phyloP scores from a whole-genome alignment of 306 rosid genomes.

The Ammopiptanthus mongolicus region DNA sequence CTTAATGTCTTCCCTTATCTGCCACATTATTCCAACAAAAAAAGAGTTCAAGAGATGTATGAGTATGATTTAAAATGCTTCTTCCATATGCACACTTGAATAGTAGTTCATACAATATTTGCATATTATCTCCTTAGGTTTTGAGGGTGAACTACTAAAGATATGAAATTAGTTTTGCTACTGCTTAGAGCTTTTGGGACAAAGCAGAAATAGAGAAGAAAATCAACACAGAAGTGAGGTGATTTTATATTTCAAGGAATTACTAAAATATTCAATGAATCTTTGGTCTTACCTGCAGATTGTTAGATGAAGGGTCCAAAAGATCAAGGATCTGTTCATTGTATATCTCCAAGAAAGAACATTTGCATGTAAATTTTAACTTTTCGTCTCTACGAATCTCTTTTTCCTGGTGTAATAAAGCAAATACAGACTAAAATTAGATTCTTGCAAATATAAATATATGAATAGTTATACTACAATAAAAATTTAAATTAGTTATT shows the following conservation, averaged over 20 bases:
- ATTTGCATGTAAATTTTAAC: conserved; percentile 76
- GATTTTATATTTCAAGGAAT: neutral
- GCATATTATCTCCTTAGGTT: neutral
- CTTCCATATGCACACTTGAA: neutral
- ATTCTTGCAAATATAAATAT: conserved; percentile 3
- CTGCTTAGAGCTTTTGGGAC: neutral
- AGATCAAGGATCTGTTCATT: conserved; percentile 98
- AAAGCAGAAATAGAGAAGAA: neutral
- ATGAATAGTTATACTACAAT: neutral
- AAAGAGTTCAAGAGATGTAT: neutral
- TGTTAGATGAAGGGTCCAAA: conserved; percentile 79
- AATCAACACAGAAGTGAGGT: neutral
- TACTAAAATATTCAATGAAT: neutral
- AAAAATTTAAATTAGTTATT: neutral
- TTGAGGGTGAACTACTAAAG: neutral
- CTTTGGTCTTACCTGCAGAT: conserved; percentile 65
- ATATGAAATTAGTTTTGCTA: neutral
- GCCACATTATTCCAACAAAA: conserved; percentile 10
- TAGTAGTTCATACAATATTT: neutral
- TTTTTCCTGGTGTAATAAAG: conserved; percentile 61
- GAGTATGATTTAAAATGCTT: neutral
- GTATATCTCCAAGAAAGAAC: conserved; percentile 95
- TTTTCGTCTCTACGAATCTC: conserved; percentile 85
- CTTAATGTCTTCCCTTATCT: conserved; percentile 93
- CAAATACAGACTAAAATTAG: conserved; percentile 3